Conservation (phyloP, 768 basidiomycete genomes). For the Leccinum uliginosum region DNA sequence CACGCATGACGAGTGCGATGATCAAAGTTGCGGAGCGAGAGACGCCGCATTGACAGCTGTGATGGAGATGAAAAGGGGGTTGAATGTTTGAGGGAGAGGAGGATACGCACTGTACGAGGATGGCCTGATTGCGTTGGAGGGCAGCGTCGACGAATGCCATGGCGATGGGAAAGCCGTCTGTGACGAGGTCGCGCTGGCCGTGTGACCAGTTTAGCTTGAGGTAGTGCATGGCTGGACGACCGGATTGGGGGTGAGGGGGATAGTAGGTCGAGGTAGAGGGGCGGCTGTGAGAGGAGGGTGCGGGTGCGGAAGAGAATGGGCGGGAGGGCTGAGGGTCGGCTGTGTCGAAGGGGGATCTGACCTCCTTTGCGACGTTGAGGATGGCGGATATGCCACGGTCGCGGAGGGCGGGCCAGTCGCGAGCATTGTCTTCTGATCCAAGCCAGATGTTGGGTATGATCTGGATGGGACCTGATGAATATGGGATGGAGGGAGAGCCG, state of each 20-base stretch:
- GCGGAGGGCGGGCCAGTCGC: constrained; percentile 69
- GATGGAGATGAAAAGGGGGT: constrained; percentile 13
- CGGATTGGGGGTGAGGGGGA: constrained; percentile 60
- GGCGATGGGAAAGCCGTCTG: constrained; percentile 70
- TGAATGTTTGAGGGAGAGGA: constrained; percentile 7
- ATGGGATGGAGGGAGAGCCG: constrained; percentile 58
- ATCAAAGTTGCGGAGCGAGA: constrained; percentile 87
- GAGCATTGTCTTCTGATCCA: constrained; percentile 88
- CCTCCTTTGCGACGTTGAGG: constrained; percentile 93
- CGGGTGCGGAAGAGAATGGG: constrained; percentile 63
- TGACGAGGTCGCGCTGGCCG: constrained; percentile 85
- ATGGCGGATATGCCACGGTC: constrained; percentile 74
- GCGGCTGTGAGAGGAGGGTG: constrained; percentile 39
- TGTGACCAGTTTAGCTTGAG: constrained; percentile 92
- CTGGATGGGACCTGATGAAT: constrained; percentile 76
- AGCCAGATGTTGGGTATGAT: constrained; percentile 85
- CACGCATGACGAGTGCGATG: constrained; percentile 91
- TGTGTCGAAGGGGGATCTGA: constrained; percentile 64
- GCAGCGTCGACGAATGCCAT: constrained; percentile 81
- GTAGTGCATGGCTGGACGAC: constrained; percentile 79
- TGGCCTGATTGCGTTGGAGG: constrained; percentile 68
- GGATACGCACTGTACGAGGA: constrained; percentile 75
- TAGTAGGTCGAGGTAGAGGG: constrained; percentile 49
- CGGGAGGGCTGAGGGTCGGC: constrained; percentile 46
- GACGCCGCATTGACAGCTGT: constrained; percentile 89